Base-by-base conservation (phyloP, 768 basidiomycete species). In the Amanita jacksonii region DNA sequence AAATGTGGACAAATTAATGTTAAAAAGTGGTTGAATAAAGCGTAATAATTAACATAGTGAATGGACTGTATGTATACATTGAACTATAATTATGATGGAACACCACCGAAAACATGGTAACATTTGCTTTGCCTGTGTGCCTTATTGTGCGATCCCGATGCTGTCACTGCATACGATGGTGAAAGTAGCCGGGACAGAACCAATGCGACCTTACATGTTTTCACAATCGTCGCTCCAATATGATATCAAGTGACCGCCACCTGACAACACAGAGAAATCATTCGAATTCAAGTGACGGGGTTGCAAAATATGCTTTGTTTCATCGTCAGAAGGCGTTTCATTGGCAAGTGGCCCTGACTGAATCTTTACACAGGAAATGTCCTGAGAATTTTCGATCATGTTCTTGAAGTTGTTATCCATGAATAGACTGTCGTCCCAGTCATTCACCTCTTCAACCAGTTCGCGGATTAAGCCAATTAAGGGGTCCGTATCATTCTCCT, bases 21-120 rank as follows among this genome's bases (percentile, higher is more conserved):
- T 43, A 85, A 75, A 57, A 85, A 84, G 57, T 90, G 88, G 88
- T 65, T 88, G 43, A 75, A 62, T 39, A 85, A 79, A 50, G 72
- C 73, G 1, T 65, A 66, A 52, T 70, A 53, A 64, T 9, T 4
- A 5, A 15, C 22, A 42, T 31, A 41, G 28, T 41, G 5, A 41
- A 5, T 28, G 28, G 28, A 33, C 24, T 4, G 8, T 20, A 34
- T 32, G 20, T 35, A 19, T 43, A 25, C 25, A 43, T 43, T 20
- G 15, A 25, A 9, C 10, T 6, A 34, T 34, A 34, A 34, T 34
- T 6, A 34, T 6, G 33, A 34, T n/a, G 19, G 10, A 18, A 41
- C 28, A 24, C 16, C 40, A 22, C 8, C 32, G 23, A 43, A 27
- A 36, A 43, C 34, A 10, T 43, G 36, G 34, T 36, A 16, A 43